A percentile compares a stretch with the other conserved stretches of the same genome.
phyloP scores from a whole-genome alignment of 2,329 filamentous ascomycete genomes.

The Monilinia aucupariae region DNA sequence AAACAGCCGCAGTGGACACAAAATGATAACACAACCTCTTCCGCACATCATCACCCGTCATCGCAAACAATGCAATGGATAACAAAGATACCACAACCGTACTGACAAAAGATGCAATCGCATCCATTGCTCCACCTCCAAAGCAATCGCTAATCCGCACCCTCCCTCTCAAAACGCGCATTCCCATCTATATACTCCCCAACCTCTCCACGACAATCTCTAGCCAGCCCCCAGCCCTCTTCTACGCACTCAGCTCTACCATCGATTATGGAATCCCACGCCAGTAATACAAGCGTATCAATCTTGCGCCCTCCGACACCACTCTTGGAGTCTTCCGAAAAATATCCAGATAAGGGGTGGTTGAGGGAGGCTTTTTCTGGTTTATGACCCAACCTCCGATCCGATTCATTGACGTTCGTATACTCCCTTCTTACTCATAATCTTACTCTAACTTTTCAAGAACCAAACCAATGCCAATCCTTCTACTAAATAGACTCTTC shows the following conservation, averaged over 20 bases:
- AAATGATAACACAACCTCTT: neutral
- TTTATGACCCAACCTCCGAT: neutral
- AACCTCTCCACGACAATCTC: neutral
- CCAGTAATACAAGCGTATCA: neutral
- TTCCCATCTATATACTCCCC: neutral
- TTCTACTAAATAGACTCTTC: too few relatives aligned
- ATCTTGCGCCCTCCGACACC: neutral
- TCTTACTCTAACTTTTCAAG: neutral
- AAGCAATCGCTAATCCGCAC: neutral
- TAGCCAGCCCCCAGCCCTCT: neutral
- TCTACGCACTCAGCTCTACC: neutral
- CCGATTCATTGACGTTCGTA: neutral
- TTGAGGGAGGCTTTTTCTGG: neutral
- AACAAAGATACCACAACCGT: neutral
- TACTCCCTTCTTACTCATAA: neutral
- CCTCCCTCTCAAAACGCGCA: neutral
- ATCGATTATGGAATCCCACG: neutral
- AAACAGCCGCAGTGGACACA: neutral
- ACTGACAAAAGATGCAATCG: too few relatives aligned
- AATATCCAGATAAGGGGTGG: neutral
- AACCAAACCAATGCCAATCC: neutral
- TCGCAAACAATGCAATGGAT: neutral
- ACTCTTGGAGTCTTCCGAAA: neutral
- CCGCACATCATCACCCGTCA: neutral
- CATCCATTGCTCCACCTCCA: neutral